These are phyloP conservation scores for Pistacia atlantica DNA, from an alignment of 345 rosid species.

Conservation along the genomic window DNA sequence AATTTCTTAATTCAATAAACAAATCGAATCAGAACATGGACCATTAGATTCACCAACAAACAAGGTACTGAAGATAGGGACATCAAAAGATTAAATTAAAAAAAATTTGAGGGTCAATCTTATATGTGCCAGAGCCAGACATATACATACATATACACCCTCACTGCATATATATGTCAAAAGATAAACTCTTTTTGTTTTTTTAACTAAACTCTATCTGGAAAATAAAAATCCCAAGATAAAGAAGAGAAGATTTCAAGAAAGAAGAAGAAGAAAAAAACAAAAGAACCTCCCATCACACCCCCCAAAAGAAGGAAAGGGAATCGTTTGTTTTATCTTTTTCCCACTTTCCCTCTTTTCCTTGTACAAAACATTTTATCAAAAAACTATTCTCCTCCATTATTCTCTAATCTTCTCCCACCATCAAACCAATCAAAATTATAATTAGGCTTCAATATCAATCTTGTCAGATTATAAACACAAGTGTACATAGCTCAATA, in stretches of 20 bases:
- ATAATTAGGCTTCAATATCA: slow-evolving; percentile 28
- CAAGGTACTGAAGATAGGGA: background rate
- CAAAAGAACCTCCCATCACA: slow-evolving; percentile 10
- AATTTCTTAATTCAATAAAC: background rate
- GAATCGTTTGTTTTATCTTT: background rate
- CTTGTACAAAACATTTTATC: slow-evolving; percentile 15
- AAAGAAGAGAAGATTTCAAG: slow-evolving; percentile 16
- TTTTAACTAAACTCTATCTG: slow-evolving; percentile 15
- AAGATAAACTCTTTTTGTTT: slow-evolving; percentile 2
- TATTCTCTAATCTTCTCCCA: slow-evolving; percentile 2
- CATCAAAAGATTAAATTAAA: background rate
- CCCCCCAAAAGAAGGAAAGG: slow-evolving; percentile 13
- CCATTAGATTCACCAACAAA: background rate
- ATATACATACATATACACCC: slow-evolving; percentile 33
- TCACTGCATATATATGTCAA: slow-evolving; percentile 29
- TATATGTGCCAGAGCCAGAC: slow-evolving; percentile 32
- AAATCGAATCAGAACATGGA: background rate
- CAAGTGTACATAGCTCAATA: slow-evolving; percentile 27
- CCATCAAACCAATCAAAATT: slow-evolving; percentile 35
- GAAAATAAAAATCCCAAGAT: slow-evolving; percentile 10
- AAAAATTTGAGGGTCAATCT: slow-evolving; percentile 27
- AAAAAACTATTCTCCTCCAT: background rate
- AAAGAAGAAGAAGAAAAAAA: background rate
- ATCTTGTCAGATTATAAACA: slow-evolving; percentile 39
- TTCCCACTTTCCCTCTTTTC: background rate